Conservation (phyloP, 331 rosid species). For the Dryas integrifolia region DNA sequence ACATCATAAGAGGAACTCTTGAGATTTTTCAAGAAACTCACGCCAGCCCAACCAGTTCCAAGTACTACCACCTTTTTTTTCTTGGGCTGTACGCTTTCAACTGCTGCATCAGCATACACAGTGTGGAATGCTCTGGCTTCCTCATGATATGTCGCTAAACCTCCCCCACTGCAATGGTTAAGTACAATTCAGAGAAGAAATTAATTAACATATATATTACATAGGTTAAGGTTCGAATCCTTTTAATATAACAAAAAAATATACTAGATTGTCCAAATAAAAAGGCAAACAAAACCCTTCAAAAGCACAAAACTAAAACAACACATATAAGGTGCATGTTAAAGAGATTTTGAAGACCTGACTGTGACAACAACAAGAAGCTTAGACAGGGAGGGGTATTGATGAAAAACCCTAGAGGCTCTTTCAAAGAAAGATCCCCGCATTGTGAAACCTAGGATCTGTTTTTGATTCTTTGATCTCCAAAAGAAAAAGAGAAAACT, state of each 20-base stretch:
- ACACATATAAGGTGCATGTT: neutral
- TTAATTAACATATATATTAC: neutral
- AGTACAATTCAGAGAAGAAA: conserved; percentile 6
- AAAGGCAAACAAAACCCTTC: no score
- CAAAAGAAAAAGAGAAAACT: neutral
- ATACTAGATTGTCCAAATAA: no score
- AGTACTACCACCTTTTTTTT: conserved; percentile 39
- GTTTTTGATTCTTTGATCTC: neutral
- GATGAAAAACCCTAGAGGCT: conserved; percentile 15
- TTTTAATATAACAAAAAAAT: no score
- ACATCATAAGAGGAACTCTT: conserved; percentile 31
- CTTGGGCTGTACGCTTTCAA: neutral
- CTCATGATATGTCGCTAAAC: conserved; percentile 23
- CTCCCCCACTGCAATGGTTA: conserved; percentile 26
- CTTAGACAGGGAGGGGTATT: neutral
- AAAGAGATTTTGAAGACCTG: neutral
- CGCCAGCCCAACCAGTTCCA: conserved; percentile 45
- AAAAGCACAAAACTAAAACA: no score
- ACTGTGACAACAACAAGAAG: conserved; percentile 13
- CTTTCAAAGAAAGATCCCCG: conserved; percentile 23
- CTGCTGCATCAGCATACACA: conserved; percentile 26
- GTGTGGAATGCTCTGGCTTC: conserved; percentile 15
- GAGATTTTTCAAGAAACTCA: conserved; percentile 38
- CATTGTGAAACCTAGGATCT: neutral
- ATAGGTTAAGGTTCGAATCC: no score